phyloP scores from a whole-genome alignment of 306 rosid genomes.

The Echinosophora koreensis region DNA sequence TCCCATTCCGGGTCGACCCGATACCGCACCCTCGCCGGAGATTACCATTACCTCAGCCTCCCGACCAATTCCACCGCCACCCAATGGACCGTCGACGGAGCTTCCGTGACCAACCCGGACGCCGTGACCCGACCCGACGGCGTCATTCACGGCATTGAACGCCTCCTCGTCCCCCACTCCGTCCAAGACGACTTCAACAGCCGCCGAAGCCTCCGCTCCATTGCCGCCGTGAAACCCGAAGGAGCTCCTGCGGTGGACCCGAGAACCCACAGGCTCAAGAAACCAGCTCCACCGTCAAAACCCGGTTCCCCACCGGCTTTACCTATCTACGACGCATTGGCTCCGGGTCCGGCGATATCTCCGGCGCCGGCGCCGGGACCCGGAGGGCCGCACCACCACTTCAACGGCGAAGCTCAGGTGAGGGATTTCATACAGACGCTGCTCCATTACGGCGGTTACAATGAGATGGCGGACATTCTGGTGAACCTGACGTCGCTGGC shows the following conservation, averaged over 20 bases:
- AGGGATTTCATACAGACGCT: constrained; percentile 84
- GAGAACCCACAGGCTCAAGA: constrained; percentile 70
- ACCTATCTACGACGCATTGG: constrained; percentile 75
- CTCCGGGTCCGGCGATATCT: constrained; percentile 74
- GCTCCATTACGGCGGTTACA: constrained; percentile 82
- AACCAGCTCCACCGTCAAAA: constrained; percentile 55
- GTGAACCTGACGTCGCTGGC: constrained; percentile 82
- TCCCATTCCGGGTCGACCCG: constrained; percentile 47
- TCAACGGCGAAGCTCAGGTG: constrained; percentile 75
- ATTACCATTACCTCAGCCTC: constrained; percentile 37
- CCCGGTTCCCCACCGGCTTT: constrained; percentile 72
- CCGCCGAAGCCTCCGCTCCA: constrained; percentile 69
- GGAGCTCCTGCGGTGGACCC: constrained; percentile 80
- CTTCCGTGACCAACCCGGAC: constrained; percentile 56
- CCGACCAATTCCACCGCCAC: constrained; percentile 39
- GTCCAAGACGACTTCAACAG: constrained; percentile 76
- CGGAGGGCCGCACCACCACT: constrained; percentile 81
- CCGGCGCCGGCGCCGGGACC: constrained; percentile 95
- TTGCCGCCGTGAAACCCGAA: constrained; percentile 81
- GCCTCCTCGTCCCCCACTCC: constrained; percentile 67
- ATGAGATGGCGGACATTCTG: constrained; percentile 83
- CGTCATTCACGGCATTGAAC: constrained; percentile 78
- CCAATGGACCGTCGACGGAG: constrained; percentile 57
- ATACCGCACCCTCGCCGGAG: constrained; percentile 50
- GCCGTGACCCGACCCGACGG: constrained; percentile 76